These are phyloP conservation scores for Cicer judaicum DNA, from an alignment of 306 rosid genomes.

Conservation along the genomic window DNA sequence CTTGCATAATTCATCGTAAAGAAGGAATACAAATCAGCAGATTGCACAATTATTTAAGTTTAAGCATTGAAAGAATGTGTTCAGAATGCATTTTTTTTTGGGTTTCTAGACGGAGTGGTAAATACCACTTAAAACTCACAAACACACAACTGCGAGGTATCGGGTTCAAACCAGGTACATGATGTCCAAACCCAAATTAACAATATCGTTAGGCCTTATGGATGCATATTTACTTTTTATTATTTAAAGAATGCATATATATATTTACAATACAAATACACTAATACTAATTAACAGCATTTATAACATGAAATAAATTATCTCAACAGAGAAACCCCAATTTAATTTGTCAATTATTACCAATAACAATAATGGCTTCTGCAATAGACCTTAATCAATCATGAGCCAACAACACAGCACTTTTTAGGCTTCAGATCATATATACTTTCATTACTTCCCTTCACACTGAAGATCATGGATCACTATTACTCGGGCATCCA, in stretches of 20 bases:
- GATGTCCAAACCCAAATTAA: too few species aligned
- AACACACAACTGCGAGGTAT: too few species aligned
- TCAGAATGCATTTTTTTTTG: not conserved
- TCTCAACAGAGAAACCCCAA: conserved; percentile 33
- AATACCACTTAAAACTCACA: too few species aligned
- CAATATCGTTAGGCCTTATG: too few species aligned
- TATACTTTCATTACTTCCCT: not conserved
- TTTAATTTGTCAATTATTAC: conserved; percentile 18
- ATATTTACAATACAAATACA: conserved; percentile 20
- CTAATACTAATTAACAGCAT: not conserved
- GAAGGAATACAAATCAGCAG: conserved; percentile 28
- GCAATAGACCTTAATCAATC: conserved; percentile 28
- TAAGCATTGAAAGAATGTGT: conserved; percentile 8
- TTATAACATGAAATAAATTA: conserved; percentile 10
- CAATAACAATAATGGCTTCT: conserved; percentile 21
- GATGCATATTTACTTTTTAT: too few species aligned
- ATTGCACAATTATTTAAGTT: conserved; percentile 7
- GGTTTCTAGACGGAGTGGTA: too few species aligned
- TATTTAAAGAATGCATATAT: not conserved
- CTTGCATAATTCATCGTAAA: conserved; percentile 2
- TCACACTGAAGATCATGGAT: conserved; percentile 9
- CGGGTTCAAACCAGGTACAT: too few species aligned
- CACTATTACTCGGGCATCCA: conserved; percentile 3
- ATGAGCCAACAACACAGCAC: conserved; percentile 29
- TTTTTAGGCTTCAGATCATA: conserved; percentile 1